phyloP scores from a whole-genome alignment of 2,329 filamentous ascomycete genomes.

The Clonostachys chloroleuca region DNA sequence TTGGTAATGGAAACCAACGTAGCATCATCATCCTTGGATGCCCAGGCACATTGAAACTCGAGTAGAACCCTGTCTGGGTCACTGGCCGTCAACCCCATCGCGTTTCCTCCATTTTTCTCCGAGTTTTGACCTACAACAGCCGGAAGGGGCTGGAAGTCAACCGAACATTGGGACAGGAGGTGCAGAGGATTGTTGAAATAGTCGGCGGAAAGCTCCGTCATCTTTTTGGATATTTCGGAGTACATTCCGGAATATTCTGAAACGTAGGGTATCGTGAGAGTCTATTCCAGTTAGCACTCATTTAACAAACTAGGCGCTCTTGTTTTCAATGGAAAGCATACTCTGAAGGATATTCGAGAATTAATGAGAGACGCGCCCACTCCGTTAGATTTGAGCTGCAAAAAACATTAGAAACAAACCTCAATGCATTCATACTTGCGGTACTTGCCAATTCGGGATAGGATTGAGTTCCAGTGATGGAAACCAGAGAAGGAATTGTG shows the following conservation, averaged over 20 bases:
- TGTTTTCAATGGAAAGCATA: background rate
- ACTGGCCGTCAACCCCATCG: constrained; percentile 11
- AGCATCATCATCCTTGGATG: constrained; percentile 8
- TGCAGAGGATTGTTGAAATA: constrained; percentile 14
- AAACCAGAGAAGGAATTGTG: constrained; percentile 13
- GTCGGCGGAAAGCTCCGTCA: constrained; percentile 12
- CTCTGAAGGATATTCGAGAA: constrained; percentile 11
- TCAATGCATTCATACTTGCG: background rate
- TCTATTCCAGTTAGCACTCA: constrained; percentile 4
- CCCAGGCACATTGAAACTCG: constrained; percentile 17
- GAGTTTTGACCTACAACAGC: constrained; percentile 12
- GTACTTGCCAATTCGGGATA: constrained; percentile 22
- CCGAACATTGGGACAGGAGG: constrained; percentile 14
- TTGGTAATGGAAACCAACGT: constrained; percentile 8
- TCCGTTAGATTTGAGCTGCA: constrained; percentile 9
- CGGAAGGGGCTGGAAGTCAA: constrained; percentile 24
- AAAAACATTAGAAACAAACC: background rate
- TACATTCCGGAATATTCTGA: constrained; percentile 18
- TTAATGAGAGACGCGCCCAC: constrained; percentile 4
- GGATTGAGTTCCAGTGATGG: constrained; percentile 14
- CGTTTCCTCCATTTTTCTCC: constrained; percentile 13
- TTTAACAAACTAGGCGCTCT: background rate
- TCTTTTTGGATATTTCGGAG: constrained; percentile 21
- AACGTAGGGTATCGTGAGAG: constrained; percentile 15
- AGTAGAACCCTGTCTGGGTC: constrained; percentile 13